A percentile compares a stretch with the other conserved stretches of the same genome.
These are phyloP conservation scores for Coemansia sp. DNA, from an alignment of 192 early-diverging fungal species.

Conservation along the genomic window DNA sequence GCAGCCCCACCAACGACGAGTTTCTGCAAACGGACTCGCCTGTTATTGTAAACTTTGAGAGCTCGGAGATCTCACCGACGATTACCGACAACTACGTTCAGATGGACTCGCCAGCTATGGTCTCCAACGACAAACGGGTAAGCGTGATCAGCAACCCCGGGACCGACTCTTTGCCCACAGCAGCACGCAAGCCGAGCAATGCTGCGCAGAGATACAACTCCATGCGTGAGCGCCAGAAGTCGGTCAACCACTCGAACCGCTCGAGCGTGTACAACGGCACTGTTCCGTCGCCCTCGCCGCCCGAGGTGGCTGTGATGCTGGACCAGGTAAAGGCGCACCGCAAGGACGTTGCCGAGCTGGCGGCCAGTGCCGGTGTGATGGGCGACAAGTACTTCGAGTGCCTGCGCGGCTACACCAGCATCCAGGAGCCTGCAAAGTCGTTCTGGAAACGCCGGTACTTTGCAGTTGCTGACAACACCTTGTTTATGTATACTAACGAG, in stretches of 20 bases:
- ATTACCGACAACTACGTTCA: constrained; percentile 3
- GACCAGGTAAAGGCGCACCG: constrained; percentile 33
- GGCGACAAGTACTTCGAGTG: constrained; percentile 37
- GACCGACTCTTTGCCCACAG: not conserved
- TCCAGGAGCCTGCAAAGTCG: constrained; percentile 42
- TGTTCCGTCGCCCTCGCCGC: constrained; percentile 14
- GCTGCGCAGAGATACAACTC: constrained; percentile 7
- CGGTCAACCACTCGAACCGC: constrained; percentile 19
- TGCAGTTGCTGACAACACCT: constrained; percentile 38
- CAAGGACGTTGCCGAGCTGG: constrained; percentile 29
- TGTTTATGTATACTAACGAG: constrained; percentile 51
- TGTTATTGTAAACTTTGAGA: constrained; percentile 21
- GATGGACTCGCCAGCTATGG: constrained; percentile 3
- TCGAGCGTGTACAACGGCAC: constrained; percentile 19
- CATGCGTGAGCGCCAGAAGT: constrained; percentile 9
- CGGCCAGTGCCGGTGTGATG: constrained; percentile 33
- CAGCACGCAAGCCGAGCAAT: not conserved
- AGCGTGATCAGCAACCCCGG: constrained; percentile 6
- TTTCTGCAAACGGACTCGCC: constrained; percentile 26
- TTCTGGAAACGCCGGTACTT: constrained; percentile 54
- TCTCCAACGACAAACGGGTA: not conserved
- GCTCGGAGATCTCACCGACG: constrained; percentile 8
- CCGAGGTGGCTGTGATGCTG: constrained; percentile 35
- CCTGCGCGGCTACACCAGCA: constrained; percentile 47
- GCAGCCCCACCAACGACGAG: constrained; percentile 11